phyloP scores from a whole-genome alignment of 352 stramenopile species.

The Thalassiosira allenii region DNA sequence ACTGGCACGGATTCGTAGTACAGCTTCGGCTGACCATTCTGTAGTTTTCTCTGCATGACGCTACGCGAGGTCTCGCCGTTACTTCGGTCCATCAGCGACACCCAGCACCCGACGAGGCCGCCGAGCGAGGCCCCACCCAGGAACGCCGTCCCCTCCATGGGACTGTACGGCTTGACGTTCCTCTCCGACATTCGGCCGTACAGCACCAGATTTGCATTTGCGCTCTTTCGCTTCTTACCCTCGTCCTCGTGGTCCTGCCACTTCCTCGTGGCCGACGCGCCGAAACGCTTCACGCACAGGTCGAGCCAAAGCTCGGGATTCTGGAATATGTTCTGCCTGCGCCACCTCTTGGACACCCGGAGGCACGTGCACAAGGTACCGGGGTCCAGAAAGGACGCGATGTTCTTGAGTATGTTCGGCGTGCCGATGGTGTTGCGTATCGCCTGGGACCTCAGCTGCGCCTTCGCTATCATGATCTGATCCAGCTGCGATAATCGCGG shows the following conservation, averaged over 20 bases:
- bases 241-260: constrained; percentile 72
- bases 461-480: constrained; percentile 1
- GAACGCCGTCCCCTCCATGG: constrained; percentile 58
- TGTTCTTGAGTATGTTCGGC: constrained; percentile 34
- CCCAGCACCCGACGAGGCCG: constrained; percentile 68
- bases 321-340: constrained; percentile 59
- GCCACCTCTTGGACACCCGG: constrained; percentile 64
- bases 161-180: constrained; percentile 70
- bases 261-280: constrained; percentile 68
- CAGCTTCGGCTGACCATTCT: constrained; percentile 19
- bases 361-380: constrained; percentile 60
- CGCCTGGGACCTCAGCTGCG: constrained; percentile 12
- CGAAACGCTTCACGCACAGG: constrained; percentile 72
- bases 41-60: constrained; percentile 52
- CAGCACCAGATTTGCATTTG: constrained; percentile 41
- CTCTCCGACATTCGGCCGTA: constrained; percentile 73
- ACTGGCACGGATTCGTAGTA: constrained; percentile 68
- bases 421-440: constrained; percentile 18
- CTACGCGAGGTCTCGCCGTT: constrained; percentile 84
- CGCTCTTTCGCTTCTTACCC: constrained; percentile 22
- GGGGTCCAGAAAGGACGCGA: constrained; percentile 74
- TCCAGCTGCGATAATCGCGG: no score
- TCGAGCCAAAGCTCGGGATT: constrained; percentile 69
- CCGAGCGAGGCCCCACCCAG: constrained; percentile 67
- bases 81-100: constrained; percentile 75